These are phyloP conservation scores for Cenchrus americanus DNA, from an alignment of 176 grass and related monocot species.

Conservation along the genomic window DNA sequence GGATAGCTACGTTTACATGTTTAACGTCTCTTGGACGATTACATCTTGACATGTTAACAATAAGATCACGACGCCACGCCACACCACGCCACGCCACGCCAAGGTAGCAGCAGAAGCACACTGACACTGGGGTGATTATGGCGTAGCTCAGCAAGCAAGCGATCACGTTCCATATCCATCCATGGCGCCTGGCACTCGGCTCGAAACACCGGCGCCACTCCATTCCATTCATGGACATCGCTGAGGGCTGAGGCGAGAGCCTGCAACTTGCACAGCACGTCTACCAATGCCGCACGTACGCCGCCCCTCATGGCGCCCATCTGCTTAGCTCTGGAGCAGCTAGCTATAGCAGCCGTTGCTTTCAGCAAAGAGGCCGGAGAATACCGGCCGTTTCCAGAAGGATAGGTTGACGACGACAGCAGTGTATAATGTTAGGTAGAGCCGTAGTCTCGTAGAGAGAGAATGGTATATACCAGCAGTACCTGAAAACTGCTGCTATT, in stretches of 20 bases:
- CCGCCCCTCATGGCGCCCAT: not conserved
- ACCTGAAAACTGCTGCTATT: not conserved
- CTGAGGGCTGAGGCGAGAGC: not conserved
- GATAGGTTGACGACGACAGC: not conserved
- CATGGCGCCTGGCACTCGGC: constrained; percentile 44
- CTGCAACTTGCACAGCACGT: constrained; percentile 45
- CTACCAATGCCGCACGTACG: constrained; percentile 28
- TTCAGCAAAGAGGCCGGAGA: constrained; percentile 19
- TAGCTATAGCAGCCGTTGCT: not conserved
- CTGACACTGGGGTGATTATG: not conserved
- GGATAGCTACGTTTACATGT: too few species aligned
- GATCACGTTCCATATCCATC: constrained; percentile 8
- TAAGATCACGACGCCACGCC: constrained; percentile 16
- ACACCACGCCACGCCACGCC: constrained; percentile 1
- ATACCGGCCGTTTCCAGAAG: constrained; percentile 23
- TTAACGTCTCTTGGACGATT: too few species aligned
- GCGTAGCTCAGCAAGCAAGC: not conserved
- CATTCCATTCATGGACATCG: constrained; percentile 21
- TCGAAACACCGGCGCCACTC: constrained; percentile 48
- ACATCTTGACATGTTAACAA: too few species aligned
- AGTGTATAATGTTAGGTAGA: constrained; percentile 1
- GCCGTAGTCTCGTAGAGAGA: not conserved
- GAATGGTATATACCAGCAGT: constrained; percentile 15
- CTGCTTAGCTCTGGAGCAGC: not conserved
- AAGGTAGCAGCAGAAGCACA: constrained; percentile 11